Base-by-base conservation (phyloP, 192 early-diverging fungal species). In the Coemansia furcata region DNA sequence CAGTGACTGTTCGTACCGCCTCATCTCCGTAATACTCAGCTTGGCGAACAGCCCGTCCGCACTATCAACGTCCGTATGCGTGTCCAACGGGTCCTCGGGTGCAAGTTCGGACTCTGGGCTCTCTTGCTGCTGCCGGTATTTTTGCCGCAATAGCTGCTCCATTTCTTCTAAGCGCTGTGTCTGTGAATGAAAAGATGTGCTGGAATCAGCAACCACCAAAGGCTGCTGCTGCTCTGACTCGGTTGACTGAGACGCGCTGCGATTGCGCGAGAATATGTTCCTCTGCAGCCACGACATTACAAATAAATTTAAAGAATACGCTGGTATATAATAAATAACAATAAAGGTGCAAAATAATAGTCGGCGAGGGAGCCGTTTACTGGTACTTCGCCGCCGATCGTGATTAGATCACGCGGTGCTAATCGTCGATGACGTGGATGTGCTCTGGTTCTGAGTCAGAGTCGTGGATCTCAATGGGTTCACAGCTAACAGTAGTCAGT, bases 21-120 rank as follows among this genome's bases (percentile, higher is more conserved):
- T 74, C 73, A 81, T 49, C 39, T 81, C 79, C 1, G 43, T 50
- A 6, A 81, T 52, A 49, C 79, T 81, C 54, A 73, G 54, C 23
- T 68, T 46, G 4, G 64, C 55, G 39, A 81, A 76, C 42, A 81
- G 54, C 9, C 8, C 70, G 26, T 72, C 64, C 0, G 68, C 61
- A 32, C 60, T 54, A 12, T 63, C 66, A 15, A 61, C 43, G n/a
- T 68, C 60, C n/a, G 54, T 1, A 57, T 30, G 54, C 10, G 12
- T 5, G 11, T 52, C 50, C 26, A 0, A 23, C 1, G 30, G 29
- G 54, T 57, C 54, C 6, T 33, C 30, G 7, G 12, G 2, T 11
- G 5, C n/a, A 15, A 35, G 14, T 29, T 47, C 35, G 3, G 36
- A 47, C 17, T 39, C 14, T n/a, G 55, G 46, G 1, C 21, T 23